phyloP scores from a whole-genome alignment of 2,329 filamentous ascomycete species.

The Calcarisporium arbuscula region DNA sequence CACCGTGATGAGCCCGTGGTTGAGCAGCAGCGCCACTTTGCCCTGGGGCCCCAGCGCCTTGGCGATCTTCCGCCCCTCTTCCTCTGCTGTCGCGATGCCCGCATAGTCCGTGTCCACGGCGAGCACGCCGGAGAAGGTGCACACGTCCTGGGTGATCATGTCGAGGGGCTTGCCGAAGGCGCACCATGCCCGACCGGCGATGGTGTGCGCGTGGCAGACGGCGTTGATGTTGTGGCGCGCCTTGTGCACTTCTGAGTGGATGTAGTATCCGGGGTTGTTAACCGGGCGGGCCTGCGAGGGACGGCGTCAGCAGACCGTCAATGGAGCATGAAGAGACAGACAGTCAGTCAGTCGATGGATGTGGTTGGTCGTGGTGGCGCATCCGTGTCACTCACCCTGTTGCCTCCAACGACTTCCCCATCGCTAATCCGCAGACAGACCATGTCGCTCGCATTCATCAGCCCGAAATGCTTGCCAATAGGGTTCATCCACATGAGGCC shows the following conservation, averaged over 20 bases:
- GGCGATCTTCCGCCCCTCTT: conserved; percentile 61
- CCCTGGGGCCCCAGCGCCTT: conserved; percentile 50
- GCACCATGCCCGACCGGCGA: conserved; percentile 61
- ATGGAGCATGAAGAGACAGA: background rate
- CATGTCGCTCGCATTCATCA: conserved; percentile 62
- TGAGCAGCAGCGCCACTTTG: conserved; percentile 60
- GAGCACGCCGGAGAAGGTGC: conserved; percentile 56
- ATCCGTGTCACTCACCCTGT: conserved; percentile 27
- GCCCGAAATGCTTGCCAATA: conserved; percentile 59
- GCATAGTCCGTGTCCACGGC: conserved; percentile 55
- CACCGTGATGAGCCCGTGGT: conserved; percentile 67
- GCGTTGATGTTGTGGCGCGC: conserved; percentile 59
- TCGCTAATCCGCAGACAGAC: conserved; percentile 51
- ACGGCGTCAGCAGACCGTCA: background rate
- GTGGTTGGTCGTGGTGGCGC: background rate
- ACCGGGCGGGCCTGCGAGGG: conserved; percentile 40
- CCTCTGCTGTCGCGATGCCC: conserved; percentile 48
- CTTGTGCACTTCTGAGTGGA: conserved; percentile 63
- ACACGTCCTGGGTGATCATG: conserved; percentile 65
- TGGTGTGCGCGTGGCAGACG: conserved; percentile 63
- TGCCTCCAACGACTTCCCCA: conserved; percentile 59
- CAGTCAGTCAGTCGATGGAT: background rate
- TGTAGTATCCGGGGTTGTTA: conserved; percentile 64
- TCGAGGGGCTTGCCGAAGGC: conserved; percentile 58
- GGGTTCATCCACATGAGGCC: conserved; percentile 66